Percentiles rank a stretch among this genome's conserved stretches.
Conservation (phyloP, 768 basidiomycete genomes). For the Termitomyces sp. region DNA sequence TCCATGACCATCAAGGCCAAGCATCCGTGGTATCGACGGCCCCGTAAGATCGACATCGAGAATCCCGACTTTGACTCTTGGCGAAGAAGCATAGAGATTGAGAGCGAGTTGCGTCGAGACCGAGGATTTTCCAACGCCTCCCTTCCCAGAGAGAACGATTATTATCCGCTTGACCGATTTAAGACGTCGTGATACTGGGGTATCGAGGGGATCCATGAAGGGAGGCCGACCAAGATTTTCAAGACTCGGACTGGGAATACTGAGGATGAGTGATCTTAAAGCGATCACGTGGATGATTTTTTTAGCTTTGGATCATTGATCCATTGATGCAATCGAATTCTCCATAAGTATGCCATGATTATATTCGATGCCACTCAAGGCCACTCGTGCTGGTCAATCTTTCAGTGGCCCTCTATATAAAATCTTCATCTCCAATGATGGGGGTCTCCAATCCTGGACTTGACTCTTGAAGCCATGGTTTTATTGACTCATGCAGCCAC, state of each 20-base stretch:
- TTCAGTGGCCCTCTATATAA: not conserved
- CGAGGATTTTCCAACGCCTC: constrained; percentile 98
- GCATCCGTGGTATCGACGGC: constrained; percentile 93
- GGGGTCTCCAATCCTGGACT: no score
- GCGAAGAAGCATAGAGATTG: constrained; percentile 68
- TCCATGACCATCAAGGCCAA: constrained; percentile 79
- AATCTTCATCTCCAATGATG: not conserved
- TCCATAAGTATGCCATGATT: no score
- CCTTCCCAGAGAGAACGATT: constrained; percentile 93
- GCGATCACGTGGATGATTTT: not conserved
- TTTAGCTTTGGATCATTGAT: no score
- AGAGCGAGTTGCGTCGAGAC: constrained; percentile 90
- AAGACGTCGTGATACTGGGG: constrained; percentile 67
- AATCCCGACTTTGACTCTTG: constrained; percentile 73
- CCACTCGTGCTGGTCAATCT: not conserved
- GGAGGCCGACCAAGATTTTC: not conserved
- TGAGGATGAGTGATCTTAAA: not conserved
- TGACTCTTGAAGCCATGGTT: not conserved
- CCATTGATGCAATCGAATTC: no score
- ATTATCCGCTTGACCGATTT: constrained; percentile 77
- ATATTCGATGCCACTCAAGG: no score
- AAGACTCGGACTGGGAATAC: no score
- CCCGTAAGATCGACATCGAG: constrained; percentile 94
- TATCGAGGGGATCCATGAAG: constrained; percentile 33
- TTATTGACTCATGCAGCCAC: not conserved